Percentiles rank a stretch among this genome's conserved stretches.
Evolutionary conservation across 2,329 filamentous ascomycete genomes (phyloP).

Genomic region (Rhinocladiella similis): DNA sequence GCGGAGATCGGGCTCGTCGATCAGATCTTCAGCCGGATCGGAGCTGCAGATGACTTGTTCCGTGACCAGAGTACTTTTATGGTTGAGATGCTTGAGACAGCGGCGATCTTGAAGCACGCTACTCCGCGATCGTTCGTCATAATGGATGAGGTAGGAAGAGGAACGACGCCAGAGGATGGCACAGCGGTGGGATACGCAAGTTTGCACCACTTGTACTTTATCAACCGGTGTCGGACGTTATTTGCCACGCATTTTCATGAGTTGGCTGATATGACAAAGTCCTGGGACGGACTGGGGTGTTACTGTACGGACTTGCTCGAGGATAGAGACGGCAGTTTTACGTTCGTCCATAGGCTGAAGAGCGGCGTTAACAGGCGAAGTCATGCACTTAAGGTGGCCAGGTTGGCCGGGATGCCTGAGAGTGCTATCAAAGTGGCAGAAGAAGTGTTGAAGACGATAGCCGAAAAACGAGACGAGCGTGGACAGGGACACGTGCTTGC

Average conservation of each 20-base stretch:
- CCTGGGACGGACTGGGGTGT: constrained; percentile 61
- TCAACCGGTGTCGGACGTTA: constrained; percentile 76
- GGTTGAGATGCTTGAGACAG: constrained; percentile 98
- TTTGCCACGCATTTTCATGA: constrained; percentile 96
- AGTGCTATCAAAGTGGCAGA: constrained; percentile 68
- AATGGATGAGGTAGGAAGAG: constrained; percentile 96
- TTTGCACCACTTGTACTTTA: constrained; percentile 75
- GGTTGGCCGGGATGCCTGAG: constrained; percentile 77
- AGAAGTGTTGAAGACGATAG: constrained; percentile 16
- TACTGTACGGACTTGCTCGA: constrained; percentile 92
- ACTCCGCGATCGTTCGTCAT: constrained; percentile 87
- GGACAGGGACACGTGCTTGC: neutral
- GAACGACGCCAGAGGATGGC: constrained; percentile 91
- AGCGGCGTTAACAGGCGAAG: constrained; percentile 81
- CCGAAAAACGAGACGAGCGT: neutral
- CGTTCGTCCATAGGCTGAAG: constrained; percentile 80
- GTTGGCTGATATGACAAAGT: constrained; percentile 72
- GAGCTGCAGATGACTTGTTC: constrained; percentile 93
- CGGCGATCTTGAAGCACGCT: constrained; percentile 80
- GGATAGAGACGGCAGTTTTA: constrained; percentile 67
- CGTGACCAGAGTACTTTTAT: constrained; percentile 96
- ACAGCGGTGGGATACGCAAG: constrained; percentile 86
- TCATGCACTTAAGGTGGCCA: constrained; percentile 93
- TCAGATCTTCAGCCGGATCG: constrained; percentile 89
- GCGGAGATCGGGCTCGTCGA: constrained; percentile 91